Evolutionary conservation across 2,329 filamentous ascomycete genomes (phyloP).

Genomic region (Eutypella sp.): DNA sequence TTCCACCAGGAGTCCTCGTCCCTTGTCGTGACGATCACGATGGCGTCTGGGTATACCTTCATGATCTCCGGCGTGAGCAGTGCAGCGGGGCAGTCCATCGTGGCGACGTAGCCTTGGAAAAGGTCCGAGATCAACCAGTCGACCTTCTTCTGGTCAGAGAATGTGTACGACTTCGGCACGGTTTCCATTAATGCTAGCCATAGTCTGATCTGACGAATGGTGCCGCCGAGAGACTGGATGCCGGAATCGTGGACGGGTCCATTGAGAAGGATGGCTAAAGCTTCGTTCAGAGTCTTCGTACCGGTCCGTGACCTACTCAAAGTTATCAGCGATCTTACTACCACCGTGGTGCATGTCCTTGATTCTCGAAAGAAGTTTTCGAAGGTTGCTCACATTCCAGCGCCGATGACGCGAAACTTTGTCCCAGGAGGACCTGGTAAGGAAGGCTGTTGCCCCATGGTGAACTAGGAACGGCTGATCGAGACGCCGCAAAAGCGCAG

Average conservation of each 20-base stretch:
- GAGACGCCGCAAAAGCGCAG: not conserved
- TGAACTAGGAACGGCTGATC: conserved; percentile 3
- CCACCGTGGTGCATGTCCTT: not conserved
- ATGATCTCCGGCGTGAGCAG: conserved; percentile 41
- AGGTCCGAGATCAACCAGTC: conserved; percentile 30
- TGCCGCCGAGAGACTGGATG: conserved; percentile 31
- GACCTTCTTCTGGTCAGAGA: conserved; percentile 28
- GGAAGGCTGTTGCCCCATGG: conserved; percentile 28
- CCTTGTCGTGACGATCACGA: conserved; percentile 40
- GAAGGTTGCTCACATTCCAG: conserved; percentile 26
- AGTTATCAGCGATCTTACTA: conserved; percentile 7
- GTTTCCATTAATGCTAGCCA: conserved; percentile 31
- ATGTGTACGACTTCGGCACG: conserved; percentile 22
- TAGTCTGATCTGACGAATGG: conserved; percentile 28
- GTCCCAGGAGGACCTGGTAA: conserved; percentile 28
- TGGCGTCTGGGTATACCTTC: conserved; percentile 43
- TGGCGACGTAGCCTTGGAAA: conserved; percentile 31
- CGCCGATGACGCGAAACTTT: conserved; percentile 31
- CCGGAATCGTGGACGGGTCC: conserved; percentile 32
- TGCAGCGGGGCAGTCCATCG: conserved; percentile 38
- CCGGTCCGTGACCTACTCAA: conserved; percentile 30
- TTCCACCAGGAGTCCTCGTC: conserved; percentile 33
- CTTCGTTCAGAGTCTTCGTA: conserved; percentile 33
- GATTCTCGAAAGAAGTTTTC: too few species aligned
- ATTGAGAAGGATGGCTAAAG: conserved; percentile 29